Percentiles rank a stretch among this genome's conserved stretches.
Evolutionary conservation across 257 asterid species (phyloP).

Genomic region (Linaria vulgaris): DNA sequence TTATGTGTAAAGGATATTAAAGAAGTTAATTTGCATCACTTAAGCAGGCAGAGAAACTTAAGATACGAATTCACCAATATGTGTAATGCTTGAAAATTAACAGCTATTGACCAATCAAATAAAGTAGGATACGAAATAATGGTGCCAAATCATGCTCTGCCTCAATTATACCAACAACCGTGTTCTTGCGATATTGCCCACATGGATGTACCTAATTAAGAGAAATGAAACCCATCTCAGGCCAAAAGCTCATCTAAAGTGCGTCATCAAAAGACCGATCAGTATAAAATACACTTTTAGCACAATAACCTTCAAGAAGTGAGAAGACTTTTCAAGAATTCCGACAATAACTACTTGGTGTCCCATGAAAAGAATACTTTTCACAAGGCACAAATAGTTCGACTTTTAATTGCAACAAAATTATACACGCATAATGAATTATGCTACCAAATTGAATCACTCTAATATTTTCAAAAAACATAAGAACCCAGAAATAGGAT

Average conservation of each 20-base stretch:
- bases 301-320: neutral
- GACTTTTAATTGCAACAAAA: neutral
- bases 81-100: constrained; percentile 4
- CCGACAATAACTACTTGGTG: neutral
- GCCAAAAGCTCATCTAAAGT: constrained; percentile 8
- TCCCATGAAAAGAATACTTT: neutral
- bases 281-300: neutral
- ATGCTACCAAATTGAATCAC: neutral
- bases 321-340: neutral
- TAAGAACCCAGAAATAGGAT: neutral
- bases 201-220: constrained; percentile 86
- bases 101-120: constrained; percentile 10
- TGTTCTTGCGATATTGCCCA: constrained; percentile 97
- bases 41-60: constrained; percentile 18
- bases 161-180: constrained; percentile 86
- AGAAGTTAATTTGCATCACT: constrained; percentile 17
- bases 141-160: constrained; percentile 94
- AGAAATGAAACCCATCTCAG: constrained; percentile 14
- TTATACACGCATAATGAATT: neutral
- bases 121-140: constrained; percentile 81
- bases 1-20: constrained; percentile 47
- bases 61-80: neutral
- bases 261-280: constrained; percentile 8
- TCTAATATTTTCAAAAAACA: neutral
- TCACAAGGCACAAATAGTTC: constrained; percentile 1